Base-by-base conservation (phyloP, 305 asterid species). In the Fraxinus floribunda region DNA sequence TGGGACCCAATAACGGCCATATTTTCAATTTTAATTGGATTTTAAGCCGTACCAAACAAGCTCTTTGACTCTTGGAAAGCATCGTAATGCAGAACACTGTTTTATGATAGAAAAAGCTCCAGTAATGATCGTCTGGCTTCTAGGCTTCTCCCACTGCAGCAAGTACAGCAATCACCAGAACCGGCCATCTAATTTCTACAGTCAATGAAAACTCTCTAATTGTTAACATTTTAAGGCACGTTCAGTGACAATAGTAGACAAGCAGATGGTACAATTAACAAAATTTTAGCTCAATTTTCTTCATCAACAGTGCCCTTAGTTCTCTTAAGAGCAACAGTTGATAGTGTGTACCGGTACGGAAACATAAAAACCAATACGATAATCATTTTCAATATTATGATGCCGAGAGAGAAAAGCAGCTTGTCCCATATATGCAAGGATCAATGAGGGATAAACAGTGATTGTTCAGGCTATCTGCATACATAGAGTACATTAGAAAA, bases 381-480 rank as follows among this genome's bases (percentile, higher is more conserved):
- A 89, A 30, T 90, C 85, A 60, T 80, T 80, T 79, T 90, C 85
- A 49, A 90, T 72, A 41, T n/a, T 79, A 81, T 95, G 98, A 87
- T 92, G 95, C 85, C 77, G 84, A 32, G 97, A 93, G 77, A 95
- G 92, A 90, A 93, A 95, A 36, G 98, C 98, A 79, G 98, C 98
- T 85, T 93, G 98, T 76, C 98, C 98, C 97, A 94, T 94, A 76
- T 95, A 95, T 16, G 98, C 98, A 34, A 95, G 97, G 84, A 95
- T 83, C 20, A 71, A 41, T 24, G 78, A 75, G 16, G 78, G 83
- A 71, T 71, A 80, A 80, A 80, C 83, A 52, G 44, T 35, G 38
- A 55, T 24, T 18, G 78, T 80, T 70, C 44, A 80, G 35, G 83
- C 78, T 26, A 80, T 80, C 83, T 71, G 83, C 78, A 71, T 34